phyloP scores from a whole-genome alignment of 495 filamentous ascomycete genomes.

The Chaetomium fimeti region DNA sequence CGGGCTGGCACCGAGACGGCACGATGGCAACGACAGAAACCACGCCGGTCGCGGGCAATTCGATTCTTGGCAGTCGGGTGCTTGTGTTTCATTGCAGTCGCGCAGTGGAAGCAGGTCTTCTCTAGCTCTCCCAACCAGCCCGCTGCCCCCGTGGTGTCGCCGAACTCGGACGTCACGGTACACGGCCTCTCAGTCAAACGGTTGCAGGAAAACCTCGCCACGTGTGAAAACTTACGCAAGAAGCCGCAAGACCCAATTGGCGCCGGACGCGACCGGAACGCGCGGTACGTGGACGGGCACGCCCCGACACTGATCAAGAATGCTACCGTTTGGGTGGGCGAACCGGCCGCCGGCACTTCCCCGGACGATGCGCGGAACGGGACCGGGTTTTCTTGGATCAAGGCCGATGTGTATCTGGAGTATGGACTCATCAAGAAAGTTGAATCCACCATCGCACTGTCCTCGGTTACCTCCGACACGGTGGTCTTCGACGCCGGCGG shows the following conservation, averaged over 20 bases:
- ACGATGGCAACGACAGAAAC: constrained; percentile 28
- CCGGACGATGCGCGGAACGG: constrained; percentile 45
- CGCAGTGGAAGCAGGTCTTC: constrained; percentile 48
- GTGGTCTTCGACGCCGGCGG: constrained; percentile 54
- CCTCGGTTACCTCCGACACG: constrained; percentile 37
- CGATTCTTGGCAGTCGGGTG: constrained; percentile 38
- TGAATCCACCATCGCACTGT: constrained; percentile 34
- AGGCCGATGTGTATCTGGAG: constrained; percentile 49
- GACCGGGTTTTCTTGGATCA: constrained; percentile 46
- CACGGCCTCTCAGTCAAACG: constrained; percentile 40
- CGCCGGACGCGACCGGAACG: constrained; percentile 47
- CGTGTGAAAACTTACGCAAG: constrained; percentile 41
- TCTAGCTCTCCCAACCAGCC: neutral
- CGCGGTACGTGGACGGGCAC: constrained; percentile 47
- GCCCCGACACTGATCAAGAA: constrained; percentile 52
- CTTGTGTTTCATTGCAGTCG: constrained; percentile 47
- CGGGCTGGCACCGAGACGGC: constrained; percentile 16
- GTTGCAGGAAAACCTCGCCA: constrained; percentile 41
- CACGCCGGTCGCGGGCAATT: constrained; percentile 39
- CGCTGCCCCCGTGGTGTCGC: constrained; percentile 4
- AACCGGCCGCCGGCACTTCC: constrained; percentile 43
- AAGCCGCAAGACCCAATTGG: constrained; percentile 48
- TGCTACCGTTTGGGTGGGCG: constrained; percentile 54
- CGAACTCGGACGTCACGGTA: constrained; percentile 21
- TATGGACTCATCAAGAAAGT: constrained; percentile 51